Base-by-base conservation (phyloP, 2,329 filamentous ascomycete genomes). In the Arachnomyces sp. region DNA sequence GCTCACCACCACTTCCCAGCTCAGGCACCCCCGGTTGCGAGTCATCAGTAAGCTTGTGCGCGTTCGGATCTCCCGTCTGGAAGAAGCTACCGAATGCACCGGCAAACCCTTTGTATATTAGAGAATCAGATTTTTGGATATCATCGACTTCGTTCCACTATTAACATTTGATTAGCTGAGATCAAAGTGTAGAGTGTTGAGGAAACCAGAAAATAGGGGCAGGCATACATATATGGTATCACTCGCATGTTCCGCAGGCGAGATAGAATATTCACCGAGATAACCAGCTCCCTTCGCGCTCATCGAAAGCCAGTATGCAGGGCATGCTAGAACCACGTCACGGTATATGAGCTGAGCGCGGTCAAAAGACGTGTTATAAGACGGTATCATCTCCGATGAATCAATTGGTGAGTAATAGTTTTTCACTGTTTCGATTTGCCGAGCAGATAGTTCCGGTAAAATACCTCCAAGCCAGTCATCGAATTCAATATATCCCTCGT, bases 11-110 rank as follows among this genome's bases (percentile, higher is more conserved):
- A 9, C 36, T 51, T 13, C 54, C 50, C 6, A 73, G 47, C 7
- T 54, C 44, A 2, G 76, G 74, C 6, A 78, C 68, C 1, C 61
- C 20, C 5, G 20, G 20, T 25, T 69, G 12, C 57, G 55, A 34
- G 2, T 43, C 43, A 39, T 66, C 61, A 0, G 74, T 77, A 28
- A 79, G 45, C 43, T 79, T 79, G 42, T 73, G 64, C 9, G 64
- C 58, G 49, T 80, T 79, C 0, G 77, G 74, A 53, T 79, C 67
- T 0, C 74, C 74, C 0, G 72, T 76, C 53, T 74, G 66, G 43
- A 80, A 72, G 55, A 79, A 81, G 16, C 71, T 75, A 0, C 73
- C 76, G 50, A 81, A 71, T 0, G 76, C 75, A 3, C 78, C 77
- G 1, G 70, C 56, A 44, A 71, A 81, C 8, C 73, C 76, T 13